phyloP scores from a whole-genome alignment of 2,329 filamentous ascomycete genomes.

The Epichloe hybrida region DNA sequence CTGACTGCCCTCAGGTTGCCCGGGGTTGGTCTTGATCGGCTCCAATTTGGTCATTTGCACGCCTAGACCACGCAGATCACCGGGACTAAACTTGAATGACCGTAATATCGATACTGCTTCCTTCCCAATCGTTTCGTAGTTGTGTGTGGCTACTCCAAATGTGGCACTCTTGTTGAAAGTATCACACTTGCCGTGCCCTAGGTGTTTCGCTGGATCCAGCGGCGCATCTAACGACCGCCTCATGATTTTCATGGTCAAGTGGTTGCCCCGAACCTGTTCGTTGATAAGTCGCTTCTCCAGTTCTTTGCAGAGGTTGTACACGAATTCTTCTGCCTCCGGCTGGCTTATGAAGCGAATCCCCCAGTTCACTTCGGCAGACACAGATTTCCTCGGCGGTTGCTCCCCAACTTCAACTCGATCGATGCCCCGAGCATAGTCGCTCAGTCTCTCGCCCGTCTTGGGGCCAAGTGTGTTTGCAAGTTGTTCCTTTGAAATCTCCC shows the following conservation, averaged over 20 bases:
- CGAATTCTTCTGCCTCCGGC: conserved; percentile 85
- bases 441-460: conserved; percentile 84
- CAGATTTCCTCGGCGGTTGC: conserved; percentile 75
- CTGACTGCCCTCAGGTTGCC: conserved; percentile 56
- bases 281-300: conserved; percentile 67
- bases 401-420: conserved; percentile 78
- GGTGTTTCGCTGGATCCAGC: conserved; percentile 79
- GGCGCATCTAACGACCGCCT: conserved; percentile 73
- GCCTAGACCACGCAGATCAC: conserved; percentile 83
- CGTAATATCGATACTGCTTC: conserved; percentile 78
- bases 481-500: conserved; percentile 61
- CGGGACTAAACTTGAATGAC: conserved; percentile 71
- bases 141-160: conserved; percentile 76
- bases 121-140: conserved; percentile 55
- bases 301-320: conserved; percentile 73
- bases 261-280: conserved; percentile 74
- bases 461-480: conserved; percentile 65
- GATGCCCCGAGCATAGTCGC: conserved; percentile 81
- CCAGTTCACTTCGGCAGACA: conserved; percentile 97
- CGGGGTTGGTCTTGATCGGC: conserved; percentile 46
- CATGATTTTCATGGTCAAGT: conserved; percentile 94
- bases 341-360: conserved; percentile 90
- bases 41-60: conserved; percentile 91
- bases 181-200: conserved; percentile 92
- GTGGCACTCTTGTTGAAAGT: conserved; percentile 77